Base-by-base conservation (phyloP, 2,329 filamentous ascomycete genomes). In the Mollisia scopiformis region DNA sequence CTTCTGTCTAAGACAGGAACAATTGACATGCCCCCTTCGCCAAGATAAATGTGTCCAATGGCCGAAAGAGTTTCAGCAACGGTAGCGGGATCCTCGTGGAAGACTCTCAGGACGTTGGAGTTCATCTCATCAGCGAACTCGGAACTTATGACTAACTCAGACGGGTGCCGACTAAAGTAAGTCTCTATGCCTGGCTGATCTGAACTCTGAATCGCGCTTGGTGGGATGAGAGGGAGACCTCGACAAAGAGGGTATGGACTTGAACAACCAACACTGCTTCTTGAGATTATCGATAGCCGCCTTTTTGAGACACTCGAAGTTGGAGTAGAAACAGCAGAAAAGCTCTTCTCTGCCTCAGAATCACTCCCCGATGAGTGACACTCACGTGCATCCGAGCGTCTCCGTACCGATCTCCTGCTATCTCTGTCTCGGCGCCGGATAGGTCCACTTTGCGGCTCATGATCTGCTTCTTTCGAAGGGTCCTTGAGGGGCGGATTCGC, bases 51-150 rank as follows among this genome's bases (percentile, higher is more conserved):
- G 41, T 72, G 67, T 0, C 73, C 73, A 39, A 74, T 72, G 8
- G 70, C 71, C 23, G 67, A 73, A 11, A 74, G 59, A 1, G 69
- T 61, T 37, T 74, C 72, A 7, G 66, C 66, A n/a, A 73, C 66
- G 7, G 67, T 67, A 13, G 63, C 62, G 8, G 72, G 71, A 39
- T 70, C 70, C 8, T 67, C 61, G 46, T 74, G 70, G 21, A 74
- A 65, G 16, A 74, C 66, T 57, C 68, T 56, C 14, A 74, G 49
- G 1, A 73, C 70, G 54, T 68, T 67, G 16, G 70, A 66, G 49
- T 74, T 74, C 73, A 74, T 74, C 63, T 74, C 72, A 28, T 69
- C 53, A 23, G 73, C 66, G 41, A 74, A 74, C 43, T 74, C 71
- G 5, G 61, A 46, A 19, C 69, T 67, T n/a, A 74, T 71, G 39